These are phyloP conservation scores for Trichoderma hamatum DNA, from an alignment of 2,329 filamentous ascomycete genomes.

Conservation along the genomic window DNA sequence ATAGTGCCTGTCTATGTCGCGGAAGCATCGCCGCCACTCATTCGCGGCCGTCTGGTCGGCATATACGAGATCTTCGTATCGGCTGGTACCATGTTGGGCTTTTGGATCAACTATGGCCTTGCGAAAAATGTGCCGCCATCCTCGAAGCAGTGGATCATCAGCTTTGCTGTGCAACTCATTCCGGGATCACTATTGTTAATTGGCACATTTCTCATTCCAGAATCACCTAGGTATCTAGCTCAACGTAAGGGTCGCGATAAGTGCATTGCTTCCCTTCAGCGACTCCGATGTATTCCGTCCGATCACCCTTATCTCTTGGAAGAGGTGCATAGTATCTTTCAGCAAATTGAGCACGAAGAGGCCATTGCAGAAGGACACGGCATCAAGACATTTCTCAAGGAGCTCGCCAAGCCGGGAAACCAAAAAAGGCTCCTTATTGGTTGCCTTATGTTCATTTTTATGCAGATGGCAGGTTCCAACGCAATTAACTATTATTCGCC, in stretches of 20 bases:
- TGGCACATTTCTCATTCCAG: background rate
- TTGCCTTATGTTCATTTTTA: background rate
- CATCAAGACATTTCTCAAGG: background rate
- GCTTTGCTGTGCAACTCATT: background rate
- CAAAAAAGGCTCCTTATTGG: background rate
- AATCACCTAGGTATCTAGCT: background rate
- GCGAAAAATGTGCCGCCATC: background rate
- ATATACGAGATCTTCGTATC: background rate
- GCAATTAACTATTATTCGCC: too few species aligned
- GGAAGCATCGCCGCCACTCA: background rate
- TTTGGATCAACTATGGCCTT: background rate
- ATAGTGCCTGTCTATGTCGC: background rate
- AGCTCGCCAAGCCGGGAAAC: background rate
- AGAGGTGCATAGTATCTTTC: background rate
- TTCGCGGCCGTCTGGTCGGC: background rate
- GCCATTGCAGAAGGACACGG: background rate
- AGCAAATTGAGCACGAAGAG: background rate
- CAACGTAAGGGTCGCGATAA: too few species aligned
- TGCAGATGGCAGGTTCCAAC: background rate
- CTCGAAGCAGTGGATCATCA: background rate
- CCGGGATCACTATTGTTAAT: background rate
- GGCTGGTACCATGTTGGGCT: background rate
- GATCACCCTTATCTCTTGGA: background rate
- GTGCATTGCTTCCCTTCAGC: too few species aligned
- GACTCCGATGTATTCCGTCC: too few species aligned